Evolutionary conservation across 495 filamentous ascomycete species (phyloP).

Genomic region (Chaetomium fimeti): DNA sequence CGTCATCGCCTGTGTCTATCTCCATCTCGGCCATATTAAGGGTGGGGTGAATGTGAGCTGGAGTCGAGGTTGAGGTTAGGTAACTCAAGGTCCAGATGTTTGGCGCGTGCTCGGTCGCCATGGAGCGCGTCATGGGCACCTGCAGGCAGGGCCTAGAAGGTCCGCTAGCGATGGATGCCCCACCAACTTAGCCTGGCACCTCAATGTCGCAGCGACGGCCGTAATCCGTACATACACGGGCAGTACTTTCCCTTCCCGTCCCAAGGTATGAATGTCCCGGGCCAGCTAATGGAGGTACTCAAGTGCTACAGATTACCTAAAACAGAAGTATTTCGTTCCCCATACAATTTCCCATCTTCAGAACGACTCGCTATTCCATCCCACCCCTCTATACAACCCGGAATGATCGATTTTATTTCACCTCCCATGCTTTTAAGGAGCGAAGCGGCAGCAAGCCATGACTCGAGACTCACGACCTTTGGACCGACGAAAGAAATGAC

Average conservation of each 20-base stretch:
- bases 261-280: no score
- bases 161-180: background rate
- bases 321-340: no score
- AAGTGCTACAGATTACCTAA: no score
- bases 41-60: slow-evolving; percentile 12
- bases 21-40: slow-evolving; percentile 44
- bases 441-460: background rate
- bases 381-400: no score
- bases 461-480: background rate
- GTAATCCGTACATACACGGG: no score
- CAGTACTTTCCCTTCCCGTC: no score
- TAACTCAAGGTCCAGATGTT: no score
- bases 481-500: background rate
- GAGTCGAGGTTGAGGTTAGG: slow-evolving; percentile 9
- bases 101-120: slow-evolving; percentile 13
- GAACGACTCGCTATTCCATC: no score
- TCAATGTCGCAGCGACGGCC: no score
- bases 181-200: background rate
- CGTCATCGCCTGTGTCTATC: slow-evolving; percentile 58
- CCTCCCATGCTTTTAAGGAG: background rate
- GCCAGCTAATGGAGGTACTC: no score
- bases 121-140: slow-evolving; percentile 1
- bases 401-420: no score
- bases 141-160: background rate
- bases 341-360: no score